phyloP scores from a whole-genome alignment of 441 rosid species.

The Geranium incanum region DNA sequence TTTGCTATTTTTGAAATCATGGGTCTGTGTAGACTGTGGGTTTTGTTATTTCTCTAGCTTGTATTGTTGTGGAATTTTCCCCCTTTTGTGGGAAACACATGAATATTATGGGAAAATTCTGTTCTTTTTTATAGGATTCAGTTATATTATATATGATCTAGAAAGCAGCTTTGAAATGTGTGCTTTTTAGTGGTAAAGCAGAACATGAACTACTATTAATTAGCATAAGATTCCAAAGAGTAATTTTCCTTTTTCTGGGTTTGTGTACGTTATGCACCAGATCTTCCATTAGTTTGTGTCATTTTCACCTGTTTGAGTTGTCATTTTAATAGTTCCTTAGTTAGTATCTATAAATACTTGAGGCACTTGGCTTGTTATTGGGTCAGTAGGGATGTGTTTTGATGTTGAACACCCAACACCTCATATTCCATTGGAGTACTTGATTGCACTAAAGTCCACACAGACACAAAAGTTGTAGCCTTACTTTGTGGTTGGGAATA shows the following conservation, averaged over 20 bases:
- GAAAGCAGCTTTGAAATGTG: neutral
- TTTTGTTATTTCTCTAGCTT: neutral
- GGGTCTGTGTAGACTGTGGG: neutral
- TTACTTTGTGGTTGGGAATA: too few relatives aligned
- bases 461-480: too few relatives aligned
- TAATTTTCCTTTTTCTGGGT: neutral
- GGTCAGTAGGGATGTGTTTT: neutral
- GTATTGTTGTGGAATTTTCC: too few relatives aligned
- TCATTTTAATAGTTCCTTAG: neutral
- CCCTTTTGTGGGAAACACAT: neutral
- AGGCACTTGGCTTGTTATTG: neutral
- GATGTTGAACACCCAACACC: neutral
- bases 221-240: neutral
- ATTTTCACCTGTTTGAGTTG: neutral
- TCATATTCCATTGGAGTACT: neutral
- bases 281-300: neutral
- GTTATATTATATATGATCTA: neutral
- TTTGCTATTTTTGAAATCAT: too few relatives aligned
- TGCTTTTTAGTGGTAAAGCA: neutral
- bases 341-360: neutral
- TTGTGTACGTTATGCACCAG: neutral
- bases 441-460: too few relatives aligned
- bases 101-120: too few relatives aligned
- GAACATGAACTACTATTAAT: neutral
- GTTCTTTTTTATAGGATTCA: neutral